phyloP scores from a whole-genome alignment of 768 basidiomycete genomes.

The Suillus spraguei region DNA sequence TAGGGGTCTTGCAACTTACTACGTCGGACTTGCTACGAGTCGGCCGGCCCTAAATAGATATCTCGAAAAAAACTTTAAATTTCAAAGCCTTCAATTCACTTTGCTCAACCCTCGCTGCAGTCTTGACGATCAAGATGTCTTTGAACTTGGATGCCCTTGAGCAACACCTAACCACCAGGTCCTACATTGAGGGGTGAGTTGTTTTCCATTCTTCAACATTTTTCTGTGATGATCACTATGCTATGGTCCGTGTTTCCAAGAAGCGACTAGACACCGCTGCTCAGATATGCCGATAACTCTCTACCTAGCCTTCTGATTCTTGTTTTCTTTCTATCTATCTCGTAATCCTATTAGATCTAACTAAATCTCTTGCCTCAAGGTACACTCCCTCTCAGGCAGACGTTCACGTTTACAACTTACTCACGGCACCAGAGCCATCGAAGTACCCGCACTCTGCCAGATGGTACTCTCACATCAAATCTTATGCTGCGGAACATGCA shows the following conservation, averaged over 20 bases:
- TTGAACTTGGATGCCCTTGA: conserved; percentile 75
- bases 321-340: background rate
- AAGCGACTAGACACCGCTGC: conserved; percentile 91
- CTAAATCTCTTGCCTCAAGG: conserved; percentile 41
- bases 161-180: conserved; percentile 81
- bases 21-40: background rate
- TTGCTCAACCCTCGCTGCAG: background rate
- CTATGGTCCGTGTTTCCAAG: conserved; percentile 99
- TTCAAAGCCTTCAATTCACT: conserved; percentile 20
- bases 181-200: conserved; percentile 91
- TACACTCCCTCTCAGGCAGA: conserved; percentile 94
- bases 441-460: conserved; percentile 74
- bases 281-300: conserved; percentile 69
- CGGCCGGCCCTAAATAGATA: conserved; percentile 36
- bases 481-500: conserved; percentile 76
- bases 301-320: conserved; percentile 76
- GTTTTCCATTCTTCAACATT: conserved; percentile 10
- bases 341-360: conserved; percentile 12
- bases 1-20: background rate
- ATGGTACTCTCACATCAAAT: conserved; percentile 95
- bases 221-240: conserved; percentile 63
- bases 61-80: conserved; percentile 17
- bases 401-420: conserved; percentile 85
- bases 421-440: conserved; percentile 66
- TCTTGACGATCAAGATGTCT: conserved; percentile 51